These are phyloP conservation scores for Globisporangium heterothallicum DNA, from an alignment of 352 stramenopile species.

Conservation along the genomic window DNA sequence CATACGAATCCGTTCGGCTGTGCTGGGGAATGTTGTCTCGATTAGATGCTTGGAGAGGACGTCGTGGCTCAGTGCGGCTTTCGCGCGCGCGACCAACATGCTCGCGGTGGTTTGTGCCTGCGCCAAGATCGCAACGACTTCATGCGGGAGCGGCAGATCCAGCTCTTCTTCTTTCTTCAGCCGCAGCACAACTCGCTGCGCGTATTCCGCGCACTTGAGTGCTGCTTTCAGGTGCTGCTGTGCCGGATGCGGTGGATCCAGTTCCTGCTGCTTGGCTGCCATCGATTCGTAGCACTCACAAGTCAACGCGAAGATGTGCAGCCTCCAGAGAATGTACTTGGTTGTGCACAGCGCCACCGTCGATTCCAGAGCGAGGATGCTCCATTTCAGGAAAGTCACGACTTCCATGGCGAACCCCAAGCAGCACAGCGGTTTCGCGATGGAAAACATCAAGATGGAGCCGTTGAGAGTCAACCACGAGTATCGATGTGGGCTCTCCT, in stretches of 20 bases:
- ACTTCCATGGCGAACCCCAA: constrained; percentile 53
- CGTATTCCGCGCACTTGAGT: constrained; percentile 37
- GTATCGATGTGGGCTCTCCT: constrained; percentile 18
- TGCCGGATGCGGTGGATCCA: too few relatives aligned
- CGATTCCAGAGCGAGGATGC: constrained; percentile 47
- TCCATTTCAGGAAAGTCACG: constrained; percentile 60
- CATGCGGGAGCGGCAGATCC: constrained; percentile 47
- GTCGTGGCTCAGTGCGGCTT: constrained; percentile 15
- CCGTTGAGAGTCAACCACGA: constrained; percentile 69
- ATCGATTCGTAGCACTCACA: constrained; percentile 58
- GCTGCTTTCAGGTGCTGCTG: constrained; percentile 25
- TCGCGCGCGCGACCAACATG: constrained; percentile 30
- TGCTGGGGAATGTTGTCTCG: constrained; percentile 19
- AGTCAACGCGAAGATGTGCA: constrained; percentile 46
- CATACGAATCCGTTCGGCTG: constrained; percentile 28
- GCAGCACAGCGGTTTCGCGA: constrained; percentile 34
- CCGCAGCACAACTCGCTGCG: constrained; percentile 28
- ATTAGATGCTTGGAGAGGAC: constrained; percentile 23
- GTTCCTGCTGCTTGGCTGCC: constrained; percentile 27
- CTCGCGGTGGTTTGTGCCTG: constrained; percentile 33
- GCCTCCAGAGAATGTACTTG: constrained; percentile 60
- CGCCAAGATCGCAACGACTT: constrained; percentile 27
- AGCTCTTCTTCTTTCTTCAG: constrained; percentile 75
- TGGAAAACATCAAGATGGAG: constrained; percentile 47
- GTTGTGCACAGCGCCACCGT: constrained; percentile 48